Evolutionary conservation across 2,329 filamentous ascomycete species (phyloP).

Genomic region (Ophiostoma sp.): DNA sequence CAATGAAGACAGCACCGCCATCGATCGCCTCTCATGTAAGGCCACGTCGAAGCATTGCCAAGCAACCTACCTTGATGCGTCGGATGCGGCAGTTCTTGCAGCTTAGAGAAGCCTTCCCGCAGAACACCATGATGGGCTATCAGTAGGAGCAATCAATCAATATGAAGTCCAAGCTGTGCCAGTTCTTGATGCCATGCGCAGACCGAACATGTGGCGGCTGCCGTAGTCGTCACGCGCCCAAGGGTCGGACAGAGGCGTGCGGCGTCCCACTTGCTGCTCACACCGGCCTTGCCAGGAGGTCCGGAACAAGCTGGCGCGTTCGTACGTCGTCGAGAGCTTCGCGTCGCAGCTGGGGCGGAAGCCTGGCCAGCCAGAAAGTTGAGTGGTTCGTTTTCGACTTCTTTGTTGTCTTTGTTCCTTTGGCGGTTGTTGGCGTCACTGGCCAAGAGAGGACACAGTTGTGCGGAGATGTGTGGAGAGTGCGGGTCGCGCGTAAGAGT

Average conservation of each 20-base stretch:
- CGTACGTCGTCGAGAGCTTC: background rate
- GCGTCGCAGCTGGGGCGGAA: background rate
- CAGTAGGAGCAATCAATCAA: background rate
- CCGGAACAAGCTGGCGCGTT: too few relatives aligned
- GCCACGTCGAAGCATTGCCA: background rate
- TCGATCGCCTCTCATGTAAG: background rate
- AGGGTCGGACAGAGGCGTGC: background rate
- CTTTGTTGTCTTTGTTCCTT: background rate
- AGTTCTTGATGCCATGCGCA: background rate
- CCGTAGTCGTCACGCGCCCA: background rate
- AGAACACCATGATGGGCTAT: conserved; percentile 52
- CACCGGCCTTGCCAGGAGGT: background rate
- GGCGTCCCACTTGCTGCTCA: background rate
- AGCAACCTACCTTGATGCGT: conserved; percentile 53
- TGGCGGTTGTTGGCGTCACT: background rate
- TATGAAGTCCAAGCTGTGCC: background rate
- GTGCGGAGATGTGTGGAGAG: background rate
- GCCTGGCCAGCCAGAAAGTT: background rate
- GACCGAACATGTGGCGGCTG: background rate
- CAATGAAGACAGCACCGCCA: background rate
- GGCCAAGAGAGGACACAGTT: background rate
- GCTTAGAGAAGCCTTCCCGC: conserved; percentile 57
- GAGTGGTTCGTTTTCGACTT: background rate
- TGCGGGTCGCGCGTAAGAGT: background rate
- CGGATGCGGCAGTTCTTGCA: conserved; percentile 55